Conservation (phyloP, 352 stramenopile species). For the Phytophthora fragariaefolia region DNA sequence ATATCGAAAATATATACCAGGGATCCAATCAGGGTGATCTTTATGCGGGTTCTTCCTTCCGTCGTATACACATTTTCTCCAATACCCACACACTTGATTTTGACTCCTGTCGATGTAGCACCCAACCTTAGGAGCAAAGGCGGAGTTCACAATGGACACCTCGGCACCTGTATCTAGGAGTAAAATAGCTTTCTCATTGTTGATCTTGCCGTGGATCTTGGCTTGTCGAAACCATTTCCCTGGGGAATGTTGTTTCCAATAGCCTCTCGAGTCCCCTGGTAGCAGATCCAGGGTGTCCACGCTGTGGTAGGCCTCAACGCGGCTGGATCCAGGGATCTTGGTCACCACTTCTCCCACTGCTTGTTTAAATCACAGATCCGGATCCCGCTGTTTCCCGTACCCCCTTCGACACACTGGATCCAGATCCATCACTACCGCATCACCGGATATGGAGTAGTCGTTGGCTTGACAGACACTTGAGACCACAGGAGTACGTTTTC, state of each 20-base stretch:
- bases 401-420: constrained; percentile 8
- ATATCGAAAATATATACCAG: no score
- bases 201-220: neutral
- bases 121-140: no score
- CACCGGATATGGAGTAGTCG: neutral
- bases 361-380: neutral
- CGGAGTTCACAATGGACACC: neutral
- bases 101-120: neutral
- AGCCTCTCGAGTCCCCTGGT: neutral
- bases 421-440: neutral
- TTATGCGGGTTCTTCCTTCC: neutral
- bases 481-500: neutral
- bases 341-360: neutral
- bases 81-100: neutral
- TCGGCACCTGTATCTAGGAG: neutral
- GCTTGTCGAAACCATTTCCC: neutral
- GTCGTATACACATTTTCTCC: neutral
- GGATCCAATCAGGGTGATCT: neutral
- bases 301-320: no score
- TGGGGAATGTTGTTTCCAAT: constrained; percentile 4
- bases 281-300: neutral
- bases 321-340: neutral
- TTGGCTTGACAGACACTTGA: neutral
- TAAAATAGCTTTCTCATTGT: neutral
- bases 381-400: constrained; percentile 24